Conservation (phyloP, 2,329 filamentous ascomycete genomes). For the Domatiomyces globalis region DNA sequence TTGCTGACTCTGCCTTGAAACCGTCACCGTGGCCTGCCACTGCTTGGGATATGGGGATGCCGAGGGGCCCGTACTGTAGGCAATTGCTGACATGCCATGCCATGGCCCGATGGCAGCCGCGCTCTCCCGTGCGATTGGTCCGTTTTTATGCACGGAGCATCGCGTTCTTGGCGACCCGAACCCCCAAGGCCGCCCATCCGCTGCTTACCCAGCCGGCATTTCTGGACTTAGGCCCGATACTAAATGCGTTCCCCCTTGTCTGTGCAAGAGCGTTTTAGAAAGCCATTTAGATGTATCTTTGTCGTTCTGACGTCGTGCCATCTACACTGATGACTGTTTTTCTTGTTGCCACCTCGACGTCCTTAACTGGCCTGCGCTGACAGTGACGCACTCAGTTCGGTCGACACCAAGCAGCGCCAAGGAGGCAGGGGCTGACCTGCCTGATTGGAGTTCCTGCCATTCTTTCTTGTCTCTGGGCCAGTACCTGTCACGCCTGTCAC, state of each 20-base stretch:
- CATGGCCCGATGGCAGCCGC: too few species aligned
- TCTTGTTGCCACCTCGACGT: background rate
- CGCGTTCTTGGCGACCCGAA: constrained; percentile 2
- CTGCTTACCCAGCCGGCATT: background rate
- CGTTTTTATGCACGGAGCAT: constrained; percentile 16
- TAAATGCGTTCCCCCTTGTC: background rate
- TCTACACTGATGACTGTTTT: background rate
- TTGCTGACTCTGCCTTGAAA: too few species aligned
- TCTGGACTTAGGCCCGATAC: background rate
- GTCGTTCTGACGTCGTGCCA: background rate
- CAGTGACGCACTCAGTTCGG: background rate
- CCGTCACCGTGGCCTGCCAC: too few species aligned
- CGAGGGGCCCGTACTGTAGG: too few species aligned
- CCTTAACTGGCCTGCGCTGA: background rate
- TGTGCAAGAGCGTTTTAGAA: background rate
- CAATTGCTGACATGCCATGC: too few species aligned
- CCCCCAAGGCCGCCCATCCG: background rate
- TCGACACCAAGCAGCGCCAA: background rate
- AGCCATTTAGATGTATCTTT: background rate
- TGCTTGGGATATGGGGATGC: too few species aligned
- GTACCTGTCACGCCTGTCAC: background rate
- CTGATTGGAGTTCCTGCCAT: background rate
- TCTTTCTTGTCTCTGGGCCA: background rate
- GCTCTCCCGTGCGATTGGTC: constrained; percentile 6
- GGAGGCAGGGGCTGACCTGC: background rate